Evolutionary conservation across 495 filamentous ascomycete species (phyloP).

Genomic region (Aspergillus funiculosus): DNA sequence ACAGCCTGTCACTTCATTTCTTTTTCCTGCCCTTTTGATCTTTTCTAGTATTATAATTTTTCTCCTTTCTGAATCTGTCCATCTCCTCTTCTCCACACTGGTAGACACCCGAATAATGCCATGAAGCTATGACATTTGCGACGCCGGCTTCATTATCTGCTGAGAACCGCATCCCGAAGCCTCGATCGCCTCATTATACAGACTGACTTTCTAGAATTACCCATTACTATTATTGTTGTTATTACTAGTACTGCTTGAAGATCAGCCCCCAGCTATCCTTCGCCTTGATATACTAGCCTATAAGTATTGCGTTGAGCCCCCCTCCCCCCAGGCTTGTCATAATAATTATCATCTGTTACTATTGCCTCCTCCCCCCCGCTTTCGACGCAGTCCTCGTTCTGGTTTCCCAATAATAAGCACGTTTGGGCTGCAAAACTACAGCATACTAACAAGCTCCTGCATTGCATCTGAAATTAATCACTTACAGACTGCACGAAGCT

Average conservation of each 20-base stretch:
- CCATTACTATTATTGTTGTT: too few species aligned
- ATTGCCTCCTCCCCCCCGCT: slow-evolving; percentile 2
- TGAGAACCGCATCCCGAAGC: not conserved
- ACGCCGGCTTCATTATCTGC: not conserved
- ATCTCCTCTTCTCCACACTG: slow-evolving; percentile 18
- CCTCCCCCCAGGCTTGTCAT: not conserved
- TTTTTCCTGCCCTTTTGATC: slow-evolving; percentile 13
- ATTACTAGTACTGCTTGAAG: too few species aligned
- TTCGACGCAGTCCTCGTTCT: not conserved
- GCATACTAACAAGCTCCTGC: slow-evolving; percentile 2
- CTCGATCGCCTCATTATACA: not conserved
- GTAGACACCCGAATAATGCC: not conserved
- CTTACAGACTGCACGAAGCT: not conserved
- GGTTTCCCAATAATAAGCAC: slow-evolving; percentile 12
- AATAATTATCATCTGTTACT: slow-evolving; percentile 5
- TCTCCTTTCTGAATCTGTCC: slow-evolving; percentile 23
- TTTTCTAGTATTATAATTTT: slow-evolving; percentile 13
- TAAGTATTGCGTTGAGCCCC: slow-evolving; percentile 21
- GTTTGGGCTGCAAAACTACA: slow-evolving; percentile 12
- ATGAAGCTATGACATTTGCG: not conserved
- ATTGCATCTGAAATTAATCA: slow-evolving; percentile 8
- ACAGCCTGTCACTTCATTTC: too few species aligned
- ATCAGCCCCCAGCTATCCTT: slow-evolving; percentile 5
- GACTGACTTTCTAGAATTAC: slow-evolving; percentile 9
- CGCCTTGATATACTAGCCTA: slow-evolving; percentile 3